Conservation (phyloP, 2,329 filamentous ascomycete genomes). For the Kalaharituber pfeilii region DNA sequence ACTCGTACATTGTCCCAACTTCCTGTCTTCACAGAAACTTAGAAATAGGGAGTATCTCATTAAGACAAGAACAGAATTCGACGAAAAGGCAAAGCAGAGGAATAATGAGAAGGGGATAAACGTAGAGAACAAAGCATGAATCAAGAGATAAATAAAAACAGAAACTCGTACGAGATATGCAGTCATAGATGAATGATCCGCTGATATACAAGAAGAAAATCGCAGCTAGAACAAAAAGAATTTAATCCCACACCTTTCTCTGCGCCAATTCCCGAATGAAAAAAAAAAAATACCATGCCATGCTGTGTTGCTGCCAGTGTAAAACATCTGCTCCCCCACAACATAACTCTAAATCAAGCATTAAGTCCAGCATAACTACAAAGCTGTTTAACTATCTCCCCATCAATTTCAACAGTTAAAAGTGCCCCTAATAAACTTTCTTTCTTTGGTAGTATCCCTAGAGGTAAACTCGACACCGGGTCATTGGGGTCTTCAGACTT, state of each 20-base stretch:
- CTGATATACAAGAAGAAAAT: neutral
- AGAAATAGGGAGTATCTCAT: neutral
- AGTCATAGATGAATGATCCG: neutral
- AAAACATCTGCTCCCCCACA: slow-evolving; percentile 18
- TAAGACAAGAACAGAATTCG: neutral
- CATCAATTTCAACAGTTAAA: slow-evolving; percentile 47
- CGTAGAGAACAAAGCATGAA: neutral
- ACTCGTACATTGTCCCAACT: neutral
- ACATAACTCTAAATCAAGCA: slow-evolving; percentile 18
- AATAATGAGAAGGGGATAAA: neutral
- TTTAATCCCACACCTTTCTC: neutral
- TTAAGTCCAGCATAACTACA: slow-evolving; percentile 44
- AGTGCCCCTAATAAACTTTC: slow-evolving; percentile 51
- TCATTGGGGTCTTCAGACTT: slow-evolving; percentile 32
- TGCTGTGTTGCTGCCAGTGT: slow-evolving; percentile 19
- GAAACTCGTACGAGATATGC: neutral
- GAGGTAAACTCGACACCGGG: slow-evolving; percentile 34
- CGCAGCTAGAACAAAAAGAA: neutral
- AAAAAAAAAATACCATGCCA: neutral
- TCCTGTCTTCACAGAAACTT: neutral
- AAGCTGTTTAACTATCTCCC: slow-evolving; percentile 47
- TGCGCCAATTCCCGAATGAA: neutral
- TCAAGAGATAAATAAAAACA: neutral
- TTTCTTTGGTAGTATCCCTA: slow-evolving; percentile 45
- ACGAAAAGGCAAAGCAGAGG: neutral